A percentile compares a stretch with the other conserved stretches of the same genome.
Conservation (phyloP, 495 filamentous ascomycete species). For the Ramalina intermedia region DNA sequence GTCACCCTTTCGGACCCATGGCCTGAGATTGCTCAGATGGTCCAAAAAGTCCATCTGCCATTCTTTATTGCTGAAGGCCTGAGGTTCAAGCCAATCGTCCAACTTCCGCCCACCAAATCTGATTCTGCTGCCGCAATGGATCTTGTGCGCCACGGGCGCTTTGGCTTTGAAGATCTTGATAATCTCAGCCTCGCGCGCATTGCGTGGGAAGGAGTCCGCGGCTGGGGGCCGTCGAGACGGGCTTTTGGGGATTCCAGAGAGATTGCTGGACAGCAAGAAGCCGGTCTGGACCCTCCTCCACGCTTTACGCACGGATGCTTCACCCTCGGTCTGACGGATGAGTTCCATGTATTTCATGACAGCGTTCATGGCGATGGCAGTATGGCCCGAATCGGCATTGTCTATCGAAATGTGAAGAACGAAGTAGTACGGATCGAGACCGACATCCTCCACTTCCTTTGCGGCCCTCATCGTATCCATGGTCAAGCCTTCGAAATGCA, state of each 20-base stretch:
- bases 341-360: constrained; percentile 26
- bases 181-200: constrained; percentile 10
- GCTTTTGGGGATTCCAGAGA: constrained; percentile 15
- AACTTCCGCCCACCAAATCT: constrained; percentile 21
- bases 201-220: not conserved
- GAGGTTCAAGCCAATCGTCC: constrained; percentile 25
- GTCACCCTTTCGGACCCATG: constrained; percentile 27
- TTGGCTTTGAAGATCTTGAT: constrained; percentile 21
- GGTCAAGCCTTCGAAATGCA: constrained; percentile 32
- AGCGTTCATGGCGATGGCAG: constrained; percentile 29
- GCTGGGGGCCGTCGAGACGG: constrained; percentile 6
- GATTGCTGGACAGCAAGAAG: constrained; percentile 24
- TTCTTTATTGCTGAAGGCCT: constrained; percentile 9
- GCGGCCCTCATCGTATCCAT: constrained; percentile 27
- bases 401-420: constrained; percentile 37
- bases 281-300: constrained; percentile 37
- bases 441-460: constrained; percentile 30
- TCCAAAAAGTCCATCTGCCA: constrained; percentile 20
- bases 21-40: constrained; percentile 14
- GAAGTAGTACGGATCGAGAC: constrained; percentile 34
- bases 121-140: constrained; percentile 23
- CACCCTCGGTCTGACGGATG: constrained; percentile 14
- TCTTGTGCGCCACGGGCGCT: constrained; percentile 17
- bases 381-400: constrained; percentile 33
- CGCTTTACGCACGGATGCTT: constrained; percentile 16